phyloP scores from a whole-genome alignment of 202 grass and related monocot species.

The Zizania palustris region DNA sequence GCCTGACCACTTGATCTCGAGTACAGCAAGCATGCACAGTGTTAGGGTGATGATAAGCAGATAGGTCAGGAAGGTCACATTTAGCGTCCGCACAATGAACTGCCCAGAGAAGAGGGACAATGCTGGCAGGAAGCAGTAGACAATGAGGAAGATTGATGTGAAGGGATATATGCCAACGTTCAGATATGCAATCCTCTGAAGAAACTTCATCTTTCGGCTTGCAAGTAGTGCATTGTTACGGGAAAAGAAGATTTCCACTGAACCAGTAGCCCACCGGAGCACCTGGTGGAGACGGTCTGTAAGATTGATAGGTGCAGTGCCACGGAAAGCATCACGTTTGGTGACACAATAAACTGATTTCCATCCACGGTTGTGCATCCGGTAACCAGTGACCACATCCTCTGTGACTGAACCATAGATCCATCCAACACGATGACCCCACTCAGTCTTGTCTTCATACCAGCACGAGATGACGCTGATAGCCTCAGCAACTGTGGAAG shows the following conservation, averaged over 20 bases:
- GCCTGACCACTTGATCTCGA: slow-evolving; percentile 93
- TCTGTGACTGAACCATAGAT: slow-evolving; percentile 97
- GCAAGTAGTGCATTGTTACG: slow-evolving; percentile 88
- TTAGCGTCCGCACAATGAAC: slow-evolving; percentile 81
- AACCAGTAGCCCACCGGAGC: slow-evolving; percentile 92
- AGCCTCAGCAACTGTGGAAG: slow-evolving; percentile 89
- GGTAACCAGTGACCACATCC: slow-evolving; percentile 93
- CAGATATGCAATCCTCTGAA: slow-evolving; percentile 89
- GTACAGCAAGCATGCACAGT: slow-evolving; percentile 65
- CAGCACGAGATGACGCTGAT: slow-evolving; percentile 96
- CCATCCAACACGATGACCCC: slow-evolving; percentile 91
- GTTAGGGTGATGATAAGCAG: slow-evolving; percentile 79
- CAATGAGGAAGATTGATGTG: slow-evolving; percentile 94
- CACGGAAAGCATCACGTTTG: slow-evolving; percentile 93
- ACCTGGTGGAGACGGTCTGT: slow-evolving; percentile 97
- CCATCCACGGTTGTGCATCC: slow-evolving; percentile 99
- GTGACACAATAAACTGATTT: slow-evolving; percentile 99
- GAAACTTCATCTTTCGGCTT: slow-evolving; percentile 78
- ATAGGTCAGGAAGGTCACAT: slow-evolving; percentile 82
- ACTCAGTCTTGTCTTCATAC: slow-evolving; percentile 97
- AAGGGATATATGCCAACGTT: slow-evolving; percentile 97
- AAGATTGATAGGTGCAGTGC: slow-evolving; percentile 89
- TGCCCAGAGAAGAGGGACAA: slow-evolving; percentile 90
- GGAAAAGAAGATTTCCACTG: slow-evolving; percentile 97
- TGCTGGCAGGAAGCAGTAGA: slow-evolving; percentile 95